Base-by-base conservation (phyloP, 1,139 yeast genomes). In the Blastobotrys proliferans region DNA sequence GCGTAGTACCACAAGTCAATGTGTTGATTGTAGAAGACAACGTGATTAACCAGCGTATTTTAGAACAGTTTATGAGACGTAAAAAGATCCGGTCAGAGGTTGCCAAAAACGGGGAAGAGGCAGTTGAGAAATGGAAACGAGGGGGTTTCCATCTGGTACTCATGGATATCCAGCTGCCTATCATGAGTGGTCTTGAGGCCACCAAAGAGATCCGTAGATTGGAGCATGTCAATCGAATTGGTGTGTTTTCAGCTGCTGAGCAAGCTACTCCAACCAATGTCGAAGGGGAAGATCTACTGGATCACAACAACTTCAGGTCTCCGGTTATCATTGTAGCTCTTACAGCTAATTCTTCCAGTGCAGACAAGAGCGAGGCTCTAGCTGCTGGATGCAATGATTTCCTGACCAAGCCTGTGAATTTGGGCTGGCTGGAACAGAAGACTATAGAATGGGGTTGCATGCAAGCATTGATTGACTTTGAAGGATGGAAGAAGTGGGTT, bases 301-400 rank as follows among this genome's bases (percentile, higher is more conserved):
- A 85, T 53, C 62, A 77, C 36, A 66, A 70, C 10, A 64, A 75
- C 14, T 86, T 88, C 65, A 72, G 87, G 51, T 83, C 95, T 0
- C 97, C 98, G 0, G 96, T 92, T 20, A 92, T 92, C 45, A 90
- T 92, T 44, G 98, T 92, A 26, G 98, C 98, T 0, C 69, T 92
- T 43, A 92, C 98, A 1, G 98, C 98, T 0, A 81, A 92, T 10
- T 84, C 94, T 16, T 76, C 94, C 17, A 79, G 83, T n/a, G 81
- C 82, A 20, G 97, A 90, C 64, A 80, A 85, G 60, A 82, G 87
- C 51, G 87, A 86, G 57, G 98, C 98, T 0, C 70, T 92, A 49
- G 84, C 94, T 35, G 97, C 97, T 1, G 98, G 98, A 35, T 92
- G 98, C 66, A 92, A 92, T 60, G 98, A 92, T 63, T 92, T 83